phyloP scores from a whole-genome alignment of 306 rosid genomes.

The Sesbania bispinosa region DNA sequence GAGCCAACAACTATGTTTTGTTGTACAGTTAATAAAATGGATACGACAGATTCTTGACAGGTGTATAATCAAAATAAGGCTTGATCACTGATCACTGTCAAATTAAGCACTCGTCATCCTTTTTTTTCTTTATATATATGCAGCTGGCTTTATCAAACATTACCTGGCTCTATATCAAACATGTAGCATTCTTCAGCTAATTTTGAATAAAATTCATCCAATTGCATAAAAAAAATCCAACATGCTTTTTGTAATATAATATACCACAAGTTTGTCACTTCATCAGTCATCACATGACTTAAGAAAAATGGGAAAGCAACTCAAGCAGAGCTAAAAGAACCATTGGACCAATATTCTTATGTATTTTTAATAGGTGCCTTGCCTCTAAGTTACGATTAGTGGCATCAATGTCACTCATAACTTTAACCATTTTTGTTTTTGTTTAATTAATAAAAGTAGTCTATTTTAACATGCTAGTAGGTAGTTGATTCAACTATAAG shows the following conservation, averaged over 20 bases:
- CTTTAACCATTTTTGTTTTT: background rate
- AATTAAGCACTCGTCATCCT: background rate
- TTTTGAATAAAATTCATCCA: background rate
- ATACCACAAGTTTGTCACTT: background rate
- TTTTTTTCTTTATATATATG: background rate
- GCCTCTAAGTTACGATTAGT: background rate
- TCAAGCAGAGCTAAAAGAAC: background rate
- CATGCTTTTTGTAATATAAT: background rate
- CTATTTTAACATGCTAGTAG: background rate
- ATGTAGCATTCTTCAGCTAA: background rate
- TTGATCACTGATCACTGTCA: background rate
- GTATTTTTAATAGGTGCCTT: background rate
- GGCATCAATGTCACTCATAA: background rate
- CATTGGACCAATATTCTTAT: background rate
- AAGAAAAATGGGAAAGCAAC: background rate
- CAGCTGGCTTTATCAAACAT: background rate
- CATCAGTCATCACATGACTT: slow-evolving; percentile 3
- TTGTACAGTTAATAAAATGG: background rate
- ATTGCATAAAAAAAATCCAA: background rate
- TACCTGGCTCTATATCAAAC: background rate
- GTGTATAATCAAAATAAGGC: background rate
- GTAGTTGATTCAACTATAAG: slow-evolving; percentile 6
- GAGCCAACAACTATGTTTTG: background rate
- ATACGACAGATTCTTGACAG: background rate
- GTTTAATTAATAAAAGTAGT: background rate